phyloP scores from a whole-genome alignment of 805 yeast genomes.

The Candida gorgasii region DNA sequence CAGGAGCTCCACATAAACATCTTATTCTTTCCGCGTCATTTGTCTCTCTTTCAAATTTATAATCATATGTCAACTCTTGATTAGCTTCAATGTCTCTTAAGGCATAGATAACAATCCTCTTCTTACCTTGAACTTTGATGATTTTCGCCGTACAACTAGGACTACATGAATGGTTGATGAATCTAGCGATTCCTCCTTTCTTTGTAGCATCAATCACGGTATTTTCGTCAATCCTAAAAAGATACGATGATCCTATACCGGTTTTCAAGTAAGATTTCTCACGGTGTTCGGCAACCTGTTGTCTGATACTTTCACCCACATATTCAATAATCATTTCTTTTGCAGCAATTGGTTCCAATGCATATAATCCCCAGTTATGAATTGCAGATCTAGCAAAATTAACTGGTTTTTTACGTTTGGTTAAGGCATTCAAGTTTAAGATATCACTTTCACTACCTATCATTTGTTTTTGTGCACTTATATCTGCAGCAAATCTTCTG shows the following conservation, averaged over 20 bases:
- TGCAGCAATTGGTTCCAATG: slow-evolving; percentile 92
- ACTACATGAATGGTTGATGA: slow-evolving; percentile 95
- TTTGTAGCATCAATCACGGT: slow-evolving; percentile 97
- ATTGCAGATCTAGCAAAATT: slow-evolving; percentile 97
- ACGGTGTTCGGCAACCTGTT: slow-evolving; percentile 90
- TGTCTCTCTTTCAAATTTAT: slow-evolving; percentile 89
- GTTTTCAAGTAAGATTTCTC: slow-evolving; percentile 82
- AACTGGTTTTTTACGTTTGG: slow-evolving; percentile 89
- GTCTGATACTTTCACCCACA: slow-evolving; percentile 92
- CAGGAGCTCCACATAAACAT: slow-evolving; percentile 94
- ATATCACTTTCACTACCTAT: slow-evolving; percentile 82
- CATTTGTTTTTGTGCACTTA: slow-evolving; percentile 74
- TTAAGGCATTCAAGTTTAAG: slow-evolving; percentile 79
- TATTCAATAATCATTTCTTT: slow-evolving; percentile 97
- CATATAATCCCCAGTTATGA: slow-evolving; percentile 98
- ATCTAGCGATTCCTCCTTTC: slow-evolving; percentile 95
- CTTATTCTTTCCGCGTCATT: slow-evolving; percentile 85
- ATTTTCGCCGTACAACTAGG: slow-evolving; percentile 98
- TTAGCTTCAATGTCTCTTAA: slow-evolving; percentile 82
- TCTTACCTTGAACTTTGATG: slow-evolving; percentile 90
- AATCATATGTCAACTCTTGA: slow-evolving; percentile 93
- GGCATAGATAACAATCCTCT: slow-evolving; percentile 93
- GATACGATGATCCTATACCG: slow-evolving; percentile 93
- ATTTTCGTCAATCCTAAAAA: slow-evolving; percentile 89
- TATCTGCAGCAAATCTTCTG: slow-evolving; percentile 86